These are phyloP conservation scores for Dendrocalamus sinicus DNA, from an alignment of 176 grass and related monocot species.

Conservation along the genomic window DNA sequence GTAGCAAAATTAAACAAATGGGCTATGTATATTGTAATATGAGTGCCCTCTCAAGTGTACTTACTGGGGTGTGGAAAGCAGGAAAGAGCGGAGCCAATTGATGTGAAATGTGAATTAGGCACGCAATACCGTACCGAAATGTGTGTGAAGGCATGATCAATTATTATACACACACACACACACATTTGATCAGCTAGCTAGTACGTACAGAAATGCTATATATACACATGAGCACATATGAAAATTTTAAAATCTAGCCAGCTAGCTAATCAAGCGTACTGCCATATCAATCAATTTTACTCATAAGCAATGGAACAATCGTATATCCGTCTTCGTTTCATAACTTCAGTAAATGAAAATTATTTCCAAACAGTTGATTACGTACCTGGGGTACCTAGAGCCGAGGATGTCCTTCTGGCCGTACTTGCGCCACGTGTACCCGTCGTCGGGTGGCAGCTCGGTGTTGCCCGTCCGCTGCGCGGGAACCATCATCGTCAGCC, in stretches of 20 bases:
- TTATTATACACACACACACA: background rate
- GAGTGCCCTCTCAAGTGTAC: background rate
- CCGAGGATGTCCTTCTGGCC: constrained; percentile 87
- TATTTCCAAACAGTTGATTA: background rate
- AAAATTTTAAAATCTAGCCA: background rate
- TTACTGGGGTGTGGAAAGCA: background rate
- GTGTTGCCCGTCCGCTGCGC: constrained; percentile 60
- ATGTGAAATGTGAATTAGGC: constrained; percentile 25
- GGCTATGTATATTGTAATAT: background rate
- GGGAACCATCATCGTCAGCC: constrained; percentile 45
- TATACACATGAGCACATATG: too few relatives aligned
- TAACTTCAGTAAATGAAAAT: background rate
- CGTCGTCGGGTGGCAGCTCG: constrained; percentile 78
- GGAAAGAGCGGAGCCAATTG: background rate
- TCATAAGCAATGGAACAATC: background rate
- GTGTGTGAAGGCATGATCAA: constrained; percentile 16
- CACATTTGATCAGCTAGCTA: too few relatives aligned
- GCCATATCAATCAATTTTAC: background rate
- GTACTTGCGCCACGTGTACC: constrained; percentile 96
- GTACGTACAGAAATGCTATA: background rate
- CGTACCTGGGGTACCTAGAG: constrained; percentile 69
- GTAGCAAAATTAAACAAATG: background rate
- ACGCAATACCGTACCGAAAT: background rate
- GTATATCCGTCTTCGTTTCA: background rate
- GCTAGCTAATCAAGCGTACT: background rate